Percentiles rank a stretch among this genome's conserved stretches.
These are phyloP conservation scores for Sordariomycetes sp. DNA, from an alignment of 2,329 filamentous ascomycete species.

Conservation along the genomic window DNA sequence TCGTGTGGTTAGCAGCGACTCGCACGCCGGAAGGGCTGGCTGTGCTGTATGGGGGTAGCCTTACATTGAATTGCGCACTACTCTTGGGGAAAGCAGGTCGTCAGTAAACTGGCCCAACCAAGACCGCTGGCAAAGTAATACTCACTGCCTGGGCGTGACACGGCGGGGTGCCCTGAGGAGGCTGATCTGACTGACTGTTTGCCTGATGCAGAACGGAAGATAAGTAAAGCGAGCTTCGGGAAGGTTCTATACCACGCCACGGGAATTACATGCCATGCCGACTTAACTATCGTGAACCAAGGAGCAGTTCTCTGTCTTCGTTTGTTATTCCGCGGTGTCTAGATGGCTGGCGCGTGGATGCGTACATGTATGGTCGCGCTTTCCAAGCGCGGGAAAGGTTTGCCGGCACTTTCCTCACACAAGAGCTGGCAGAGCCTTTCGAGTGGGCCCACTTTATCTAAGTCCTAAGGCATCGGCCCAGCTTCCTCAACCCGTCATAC, in stretches of 20 bases:
- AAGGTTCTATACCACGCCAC: background rate
- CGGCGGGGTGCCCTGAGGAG: conserved; percentile 46
- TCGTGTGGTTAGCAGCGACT: background rate
- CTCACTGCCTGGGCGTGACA: conserved; percentile 76
- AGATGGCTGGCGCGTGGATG: background rate
- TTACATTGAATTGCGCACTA: conserved; percentile 86
- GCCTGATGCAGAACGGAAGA: background rate
- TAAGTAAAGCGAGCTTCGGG: background rate
- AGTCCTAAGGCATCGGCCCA: background rate
- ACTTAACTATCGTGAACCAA: too few relatives aligned
- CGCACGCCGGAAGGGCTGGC: background rate
- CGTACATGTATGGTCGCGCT: background rate
- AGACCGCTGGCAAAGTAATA: too few relatives aligned
- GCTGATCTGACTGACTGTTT: background rate
- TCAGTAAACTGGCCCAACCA: background rate
- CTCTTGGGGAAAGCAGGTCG: conserved; percentile 4
- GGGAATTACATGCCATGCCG: too few relatives aligned
- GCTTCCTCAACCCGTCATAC: too few relatives aligned
- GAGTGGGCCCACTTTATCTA: background rate
- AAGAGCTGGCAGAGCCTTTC: background rate
- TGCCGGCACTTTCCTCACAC: background rate
- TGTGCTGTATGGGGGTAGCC: background rate
- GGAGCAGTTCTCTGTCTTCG: too few relatives aligned
- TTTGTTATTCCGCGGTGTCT: too few relatives aligned
- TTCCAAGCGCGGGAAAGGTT: background rate